A percentile compares a stretch with the other conserved stretches of the same genome.
Evolutionary conservation across 106 monocot species (phyloP).

Genomic region (Platanthera zijinensis): DNA sequence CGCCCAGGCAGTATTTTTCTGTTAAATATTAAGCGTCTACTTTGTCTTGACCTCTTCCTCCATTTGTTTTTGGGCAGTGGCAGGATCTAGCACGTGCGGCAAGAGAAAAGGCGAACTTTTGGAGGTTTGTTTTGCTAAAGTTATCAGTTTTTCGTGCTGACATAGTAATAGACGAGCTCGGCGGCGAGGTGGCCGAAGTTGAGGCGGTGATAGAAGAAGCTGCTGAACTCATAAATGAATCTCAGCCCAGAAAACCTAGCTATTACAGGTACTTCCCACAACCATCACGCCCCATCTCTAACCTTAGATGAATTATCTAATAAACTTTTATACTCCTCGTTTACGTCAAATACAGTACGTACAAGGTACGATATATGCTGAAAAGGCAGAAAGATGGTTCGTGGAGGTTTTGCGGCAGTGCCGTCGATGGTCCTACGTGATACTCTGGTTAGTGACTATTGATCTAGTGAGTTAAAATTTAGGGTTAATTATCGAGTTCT

Average conservation of each 20-base stretch:
- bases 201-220: constrained; percentile 88
- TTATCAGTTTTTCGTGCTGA: constrained; percentile 63
- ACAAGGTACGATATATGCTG: constrained; percentile 66
- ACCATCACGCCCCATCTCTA: background rate
- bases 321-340: background rate
- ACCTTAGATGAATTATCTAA: background rate
- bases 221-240: constrained; percentile 76
- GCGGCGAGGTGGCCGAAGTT: constrained; percentile 66
- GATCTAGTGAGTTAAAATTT: background rate
- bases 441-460: background rate
- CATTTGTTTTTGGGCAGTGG: constrained; percentile 51
- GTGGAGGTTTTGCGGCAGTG: constrained; percentile 68
- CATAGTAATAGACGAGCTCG: constrained; percentile 42
- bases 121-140: constrained; percentile 84
- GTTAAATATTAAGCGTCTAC: no score
- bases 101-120: constrained; percentile 63
- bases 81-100: constrained; percentile 62
- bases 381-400: constrained; percentile 67
- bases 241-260: constrained; percentile 47
- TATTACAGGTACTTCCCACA: constrained; percentile 67
- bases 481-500: no score
- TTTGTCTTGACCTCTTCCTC: background rate
- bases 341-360: constrained; percentile 44
- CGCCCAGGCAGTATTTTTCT: no score
- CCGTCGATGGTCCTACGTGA: constrained; percentile 31